Percentiles rank a stretch among this genome's conserved stretches.
Conservation (phyloP, 805 yeast species). For the Isabelozyma pseudorhagii region DNA sequence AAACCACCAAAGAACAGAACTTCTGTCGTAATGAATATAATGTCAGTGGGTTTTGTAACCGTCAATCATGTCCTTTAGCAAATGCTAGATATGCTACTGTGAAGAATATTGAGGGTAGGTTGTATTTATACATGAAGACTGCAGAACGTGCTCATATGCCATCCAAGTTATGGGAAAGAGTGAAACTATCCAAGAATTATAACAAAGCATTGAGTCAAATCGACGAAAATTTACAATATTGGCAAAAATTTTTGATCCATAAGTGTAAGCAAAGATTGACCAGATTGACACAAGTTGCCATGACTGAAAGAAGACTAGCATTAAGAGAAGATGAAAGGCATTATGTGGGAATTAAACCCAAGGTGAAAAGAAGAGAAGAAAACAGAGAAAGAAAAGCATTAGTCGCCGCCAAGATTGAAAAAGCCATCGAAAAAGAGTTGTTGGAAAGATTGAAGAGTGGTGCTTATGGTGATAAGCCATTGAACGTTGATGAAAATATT, state of each 20-base stretch:
- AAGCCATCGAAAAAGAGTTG: conserved; percentile 93
- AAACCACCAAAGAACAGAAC: conserved; percentile 82
- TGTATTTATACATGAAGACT: conserved; percentile 91
- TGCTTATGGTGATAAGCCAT: conserved; percentile 96
- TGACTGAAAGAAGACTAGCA: conserved; percentile 91
- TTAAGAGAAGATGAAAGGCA: conserved; percentile 89
- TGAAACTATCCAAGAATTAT: conserved; percentile 85
- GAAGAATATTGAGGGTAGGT: conserved; percentile 71
- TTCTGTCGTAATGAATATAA: conserved; percentile 96
- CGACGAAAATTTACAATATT: conserved; percentile 81
- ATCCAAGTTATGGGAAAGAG: conserved; percentile 90
- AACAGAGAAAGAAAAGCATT: conserved; percentile 95
- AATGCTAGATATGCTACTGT: conserved; percentile 90
- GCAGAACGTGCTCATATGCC: conserved; percentile 98
- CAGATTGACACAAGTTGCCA: conserved; percentile 90
- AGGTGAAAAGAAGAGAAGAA: conserved; percentile 91
- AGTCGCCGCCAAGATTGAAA: conserved; percentile 94
- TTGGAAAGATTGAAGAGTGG: conserved; percentile 94
- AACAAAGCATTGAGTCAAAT: conserved; percentile 83
- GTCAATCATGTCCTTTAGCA: conserved; percentile 96
- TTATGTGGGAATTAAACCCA: conserved; percentile 87
- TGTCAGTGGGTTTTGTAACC: conserved; percentile 88
- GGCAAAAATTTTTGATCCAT: conserved; percentile 89
- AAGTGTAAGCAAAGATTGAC: conserved; percentile 96
- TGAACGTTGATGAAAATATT: conserved; percentile 91